These are phyloP conservation scores for Aspergillus egyptiacus DNA, from an alignment of 495 filamentous ascomycete species.

Conservation along the genomic window DNA sequence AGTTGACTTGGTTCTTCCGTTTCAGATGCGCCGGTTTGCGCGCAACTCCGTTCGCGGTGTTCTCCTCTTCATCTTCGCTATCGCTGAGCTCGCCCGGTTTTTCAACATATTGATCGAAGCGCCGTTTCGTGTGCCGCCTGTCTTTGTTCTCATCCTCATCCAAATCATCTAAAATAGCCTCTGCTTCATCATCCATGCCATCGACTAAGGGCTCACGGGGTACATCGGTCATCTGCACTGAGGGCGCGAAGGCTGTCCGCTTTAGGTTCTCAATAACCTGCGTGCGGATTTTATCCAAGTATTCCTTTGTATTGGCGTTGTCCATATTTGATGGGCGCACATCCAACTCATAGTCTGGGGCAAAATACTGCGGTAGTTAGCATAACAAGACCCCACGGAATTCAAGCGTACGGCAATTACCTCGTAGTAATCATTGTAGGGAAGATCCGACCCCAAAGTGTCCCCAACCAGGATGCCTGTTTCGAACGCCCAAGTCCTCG, in stretches of 20 bases:
- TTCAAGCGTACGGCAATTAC: constrained; percentile 39
- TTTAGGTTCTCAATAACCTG: constrained; percentile 90
- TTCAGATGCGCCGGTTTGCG: constrained; percentile 55
- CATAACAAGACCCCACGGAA: not conserved
- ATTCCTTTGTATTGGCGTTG: constrained; percentile 91
- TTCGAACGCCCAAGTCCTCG: constrained; percentile 95
- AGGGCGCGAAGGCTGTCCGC: constrained; percentile 80
- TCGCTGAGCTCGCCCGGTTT: constrained; percentile 72
- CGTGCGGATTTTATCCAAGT: constrained; percentile 90
- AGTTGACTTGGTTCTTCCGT: constrained; percentile 65
- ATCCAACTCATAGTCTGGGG: constrained; percentile 91
- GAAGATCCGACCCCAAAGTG: constrained; percentile 72
- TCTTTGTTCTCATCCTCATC: constrained; percentile 92
- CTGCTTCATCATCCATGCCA: constrained; percentile 74
- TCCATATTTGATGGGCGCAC: constrained; percentile 98
- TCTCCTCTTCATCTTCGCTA: constrained; percentile 85
- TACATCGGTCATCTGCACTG: constrained; percentile 93
- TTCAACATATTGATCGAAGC: constrained; percentile 72
- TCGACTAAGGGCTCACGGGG: constrained; percentile 63
- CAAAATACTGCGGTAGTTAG: constrained; percentile 72
- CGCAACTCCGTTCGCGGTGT: constrained; percentile 62
- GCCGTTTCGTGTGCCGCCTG: constrained; percentile 70
- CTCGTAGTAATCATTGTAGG: constrained; percentile 98
- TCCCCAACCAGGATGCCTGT: constrained; percentile 85
- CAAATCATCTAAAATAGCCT: constrained; percentile 79